Evolutionary conservation across 2,329 filamentous ascomycete genomes (phyloP), one percentile per base, ranked within the genome.

Genomic region (Pestalotiopsis sp.): DNA sequence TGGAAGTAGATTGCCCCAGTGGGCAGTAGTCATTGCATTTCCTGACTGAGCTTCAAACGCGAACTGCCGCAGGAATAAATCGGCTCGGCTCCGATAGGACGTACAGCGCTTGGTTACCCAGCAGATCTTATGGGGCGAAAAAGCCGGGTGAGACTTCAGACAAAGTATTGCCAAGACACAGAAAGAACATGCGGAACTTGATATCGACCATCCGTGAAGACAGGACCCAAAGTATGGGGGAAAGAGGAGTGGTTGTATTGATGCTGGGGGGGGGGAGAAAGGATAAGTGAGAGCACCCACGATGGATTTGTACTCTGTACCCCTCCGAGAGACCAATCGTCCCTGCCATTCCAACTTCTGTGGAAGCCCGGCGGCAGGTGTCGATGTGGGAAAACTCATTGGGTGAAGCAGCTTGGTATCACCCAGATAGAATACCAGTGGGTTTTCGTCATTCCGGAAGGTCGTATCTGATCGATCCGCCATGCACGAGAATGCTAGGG

Each of bases 401-500:
- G 45, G 45, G 11, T 23, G 5, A 52, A n/a, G 45, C 45, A 52
- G 45, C 45, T 52, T 52, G 45, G 45, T 52, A 52, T 52, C 20
- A 52, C 45, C 45, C 45, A 52, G 45, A 52, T 52, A n/a, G 45
- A 52, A 62, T 39, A 62, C 14, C 31, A 39, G 12, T n/a, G 36
- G 14, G 27, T 20, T 62, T 13, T 62, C 25, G 31, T 59, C n/a
- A 39, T 62, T 62, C 59, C 36, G 59, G 59, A 62, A 62, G 59
- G 59, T 62, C 59, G 59, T 39, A 62, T 62, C 31, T 7, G 69
- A 45, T 72, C 70, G 69, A 64, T 66, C 60, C 70, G 68, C 71
- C 70, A 72, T 72, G 17, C 45, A 31, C 45, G 38, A 58, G 64
- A 36, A 52, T 27, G 12, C 60, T 52, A 41, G 36, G 27, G 23